A percentile compares a stretch with the other conserved stretches of the same genome.
Conservation (phyloP, 2,329 filamentous ascomycete genomes). For the Neoascochyta sp. region DNA sequence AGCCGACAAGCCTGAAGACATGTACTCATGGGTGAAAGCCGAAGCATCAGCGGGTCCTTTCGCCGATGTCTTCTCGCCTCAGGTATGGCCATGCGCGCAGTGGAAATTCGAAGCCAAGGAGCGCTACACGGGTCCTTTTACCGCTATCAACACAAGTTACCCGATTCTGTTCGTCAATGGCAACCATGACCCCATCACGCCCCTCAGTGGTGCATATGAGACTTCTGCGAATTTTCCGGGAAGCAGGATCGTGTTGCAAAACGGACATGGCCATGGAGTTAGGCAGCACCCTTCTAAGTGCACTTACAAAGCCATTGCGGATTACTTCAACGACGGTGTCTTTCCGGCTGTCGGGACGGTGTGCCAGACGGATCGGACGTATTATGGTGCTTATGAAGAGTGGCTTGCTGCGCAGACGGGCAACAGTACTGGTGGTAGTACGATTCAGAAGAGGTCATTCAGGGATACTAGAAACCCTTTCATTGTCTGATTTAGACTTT, state of each 20-base stretch:
- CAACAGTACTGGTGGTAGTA: slow-evolving; percentile 1
- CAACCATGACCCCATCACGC: slow-evolving; percentile 15
- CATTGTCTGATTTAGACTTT: neutral
- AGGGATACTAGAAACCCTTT: neutral
- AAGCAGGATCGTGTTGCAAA: slow-evolving; percentile 12
- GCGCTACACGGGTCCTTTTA: slow-evolving; percentile 10
- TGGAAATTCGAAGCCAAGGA: slow-evolving; percentile 17
- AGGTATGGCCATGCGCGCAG: slow-evolving; percentile 13
- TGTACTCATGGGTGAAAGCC: slow-evolving; percentile 9
- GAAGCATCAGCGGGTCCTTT: slow-evolving; percentile 10
- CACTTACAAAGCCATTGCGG: slow-evolving; percentile 8
- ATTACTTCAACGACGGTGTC: slow-evolving; percentile 13
- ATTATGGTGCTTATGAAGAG: slow-evolving; percentile 4
- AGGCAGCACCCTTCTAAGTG: slow-evolving; percentile 8
- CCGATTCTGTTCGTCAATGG: slow-evolving; percentile 15
- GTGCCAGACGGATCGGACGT: slow-evolving; percentile 11
- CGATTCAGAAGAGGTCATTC: slow-evolving; percentile 1
- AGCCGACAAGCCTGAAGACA: slow-evolving; percentile 9
- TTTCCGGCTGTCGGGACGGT: slow-evolving; percentile 11
- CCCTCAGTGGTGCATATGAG: slow-evolving; percentile 13
- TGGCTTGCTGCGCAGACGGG: neutral
- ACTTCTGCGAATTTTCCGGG: slow-evolving; percentile 11
- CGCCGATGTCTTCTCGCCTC: slow-evolving; percentile 7
- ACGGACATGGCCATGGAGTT: slow-evolving; percentile 11
- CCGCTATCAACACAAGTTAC: slow-evolving; percentile 11